Base-by-base conservation (phyloP, 2,329 filamentous ascomycete species). In the Claviceps pusilla region DNA sequence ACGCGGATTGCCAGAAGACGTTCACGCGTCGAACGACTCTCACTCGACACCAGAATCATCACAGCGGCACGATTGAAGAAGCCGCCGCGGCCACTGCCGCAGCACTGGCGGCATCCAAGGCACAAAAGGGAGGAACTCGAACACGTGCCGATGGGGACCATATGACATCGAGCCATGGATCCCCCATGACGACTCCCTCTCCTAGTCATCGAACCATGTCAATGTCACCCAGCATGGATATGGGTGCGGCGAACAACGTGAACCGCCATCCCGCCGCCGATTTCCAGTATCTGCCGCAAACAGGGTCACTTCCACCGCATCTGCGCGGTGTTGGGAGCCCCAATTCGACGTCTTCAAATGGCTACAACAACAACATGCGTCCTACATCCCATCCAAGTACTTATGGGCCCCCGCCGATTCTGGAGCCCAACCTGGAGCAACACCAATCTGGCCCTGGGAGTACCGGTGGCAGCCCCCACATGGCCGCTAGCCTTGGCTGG, bases 1-100 rank as follows among this genome's bases (percentile, higher is more conserved):
- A 93, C 63, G 90, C 89, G 56, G 90, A 96, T 68, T 98, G 93
- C 69, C 90, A 97, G 66, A 97, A 97, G 78, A 97, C 91, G 0
- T 98, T 98, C 65, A 98, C 93, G 10, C 84, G 93, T 55, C 86
- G 91, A 59, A 97, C 93, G 0, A 97, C 93, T 3, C 75, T 98
- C 57, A 98, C 91, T 2, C 83, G 93, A 51, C 93, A 98, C 67
- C 89, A 96, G 71, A 95, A 95, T 62, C 88, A 95, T 63, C 93
- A 97, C 68, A 94, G 87, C 24, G 93, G 91, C 46, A 96, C 90
- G 0, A 87, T 96, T 16, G 91, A 96, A 68, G 91, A 97, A 68
- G 89, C 91, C 9, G 89, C 89, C 2, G 87, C 83, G 3, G 88
- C 89, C 4, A 95, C 89, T 0, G 89, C 88, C 39, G 89, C 89